These are phyloP conservation scores for Hepatocystis sp. DNA, from an alignment of 169 alveolate genomes.

Conservation along the genomic window DNA sequence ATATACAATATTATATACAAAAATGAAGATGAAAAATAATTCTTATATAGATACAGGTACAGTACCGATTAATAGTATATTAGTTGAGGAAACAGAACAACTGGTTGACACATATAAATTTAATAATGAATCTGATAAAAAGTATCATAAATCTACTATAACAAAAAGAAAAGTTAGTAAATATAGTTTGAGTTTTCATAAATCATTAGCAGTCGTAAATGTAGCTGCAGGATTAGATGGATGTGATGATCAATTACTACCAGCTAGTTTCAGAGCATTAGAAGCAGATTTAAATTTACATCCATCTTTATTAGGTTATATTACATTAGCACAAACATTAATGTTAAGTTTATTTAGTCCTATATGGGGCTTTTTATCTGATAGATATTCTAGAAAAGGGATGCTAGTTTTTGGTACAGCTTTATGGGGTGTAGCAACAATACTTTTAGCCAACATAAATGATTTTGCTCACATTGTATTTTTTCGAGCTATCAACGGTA, in stretches of 20 bases:
- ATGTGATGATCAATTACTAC: conserved; percentile 92
- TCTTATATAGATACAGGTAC: too few relatives aligned
- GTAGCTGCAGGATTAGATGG: conserved; percentile 92
- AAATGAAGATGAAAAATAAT: too few relatives aligned
- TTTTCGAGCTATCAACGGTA: conserved; percentile 88
- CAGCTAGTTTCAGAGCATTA: conserved; percentile 91
- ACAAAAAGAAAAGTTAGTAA: conserved; percentile 18
- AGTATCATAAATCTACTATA: conserved; percentile 3
- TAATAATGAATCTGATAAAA: not conserved
- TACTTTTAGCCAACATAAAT: conserved; percentile 84
- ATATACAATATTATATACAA: too few relatives aligned
- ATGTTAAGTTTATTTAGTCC: conserved; percentile 90
- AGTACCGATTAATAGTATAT: conserved; percentile 4
- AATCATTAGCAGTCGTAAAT: conserved; percentile 85
- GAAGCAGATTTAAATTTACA: conserved; percentile 89
- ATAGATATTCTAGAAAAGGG: conserved; percentile 87
- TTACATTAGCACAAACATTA: conserved; percentile 89
- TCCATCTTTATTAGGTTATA: conserved; percentile 87
- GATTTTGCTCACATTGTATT: conserved; percentile 83
- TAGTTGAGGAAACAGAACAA: conserved; percentile 60
- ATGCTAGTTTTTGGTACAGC: conserved; percentile 89
- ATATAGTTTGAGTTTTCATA: conserved; percentile 33
- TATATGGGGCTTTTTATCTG: conserved; percentile 92
- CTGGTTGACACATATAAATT: conserved; percentile 36
- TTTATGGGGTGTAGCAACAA: conserved; percentile 90